Evolutionary conservation across 768 basidiomycete species (phyloP).

Genomic region (Suillus plorans): DNA sequence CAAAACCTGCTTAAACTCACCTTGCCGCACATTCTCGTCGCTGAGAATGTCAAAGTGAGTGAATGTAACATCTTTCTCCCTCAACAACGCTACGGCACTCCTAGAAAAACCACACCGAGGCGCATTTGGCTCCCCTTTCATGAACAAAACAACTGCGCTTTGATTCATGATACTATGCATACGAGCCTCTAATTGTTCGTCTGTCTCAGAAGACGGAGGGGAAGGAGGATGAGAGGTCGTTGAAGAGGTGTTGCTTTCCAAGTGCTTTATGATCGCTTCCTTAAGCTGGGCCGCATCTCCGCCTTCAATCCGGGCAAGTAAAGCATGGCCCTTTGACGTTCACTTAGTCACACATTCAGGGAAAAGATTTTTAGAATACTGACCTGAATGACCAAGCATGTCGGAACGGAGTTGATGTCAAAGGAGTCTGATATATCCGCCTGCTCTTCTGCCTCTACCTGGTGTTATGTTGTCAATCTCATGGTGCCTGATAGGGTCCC

Average conservation of each 20-base stretch:
- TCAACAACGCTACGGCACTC: constrained; percentile 67
- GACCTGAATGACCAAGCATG: constrained; percentile 80
- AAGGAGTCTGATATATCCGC: constrained; percentile 90
- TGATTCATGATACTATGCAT: constrained; percentile 76
- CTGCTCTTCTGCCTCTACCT: constrained; percentile 85
- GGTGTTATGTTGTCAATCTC: constrained; percentile 2
- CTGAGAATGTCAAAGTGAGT: constrained; percentile 79
- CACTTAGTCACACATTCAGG: neutral
- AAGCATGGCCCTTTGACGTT: constrained; percentile 73
- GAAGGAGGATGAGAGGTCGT: constrained; percentile 10
- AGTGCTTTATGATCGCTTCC: constrained; percentile 57
- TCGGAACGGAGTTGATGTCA: constrained; percentile 86
- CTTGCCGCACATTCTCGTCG: constrained; percentile 81
- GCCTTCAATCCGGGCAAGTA: constrained; percentile 76
- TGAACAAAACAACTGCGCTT: constrained; percentile 79
- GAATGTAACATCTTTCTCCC: constrained; percentile 64
- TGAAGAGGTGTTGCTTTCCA: constrained; percentile 29
- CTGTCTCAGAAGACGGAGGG: constrained; percentile 47
- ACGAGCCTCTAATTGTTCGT: constrained; percentile 65
- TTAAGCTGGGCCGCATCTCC: constrained; percentile 73
- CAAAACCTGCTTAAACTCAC: constrained; percentile 36
- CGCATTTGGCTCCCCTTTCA: constrained; percentile 80
- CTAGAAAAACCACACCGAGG: constrained; percentile 87
- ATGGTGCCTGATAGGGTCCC: neutral
- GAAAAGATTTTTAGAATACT: constrained; percentile 22